These are phyloP conservation scores for Epichloe bromicola DNA, from an alignment of 2,329 filamentous ascomycete genomes.

Conservation along the genomic window DNA sequence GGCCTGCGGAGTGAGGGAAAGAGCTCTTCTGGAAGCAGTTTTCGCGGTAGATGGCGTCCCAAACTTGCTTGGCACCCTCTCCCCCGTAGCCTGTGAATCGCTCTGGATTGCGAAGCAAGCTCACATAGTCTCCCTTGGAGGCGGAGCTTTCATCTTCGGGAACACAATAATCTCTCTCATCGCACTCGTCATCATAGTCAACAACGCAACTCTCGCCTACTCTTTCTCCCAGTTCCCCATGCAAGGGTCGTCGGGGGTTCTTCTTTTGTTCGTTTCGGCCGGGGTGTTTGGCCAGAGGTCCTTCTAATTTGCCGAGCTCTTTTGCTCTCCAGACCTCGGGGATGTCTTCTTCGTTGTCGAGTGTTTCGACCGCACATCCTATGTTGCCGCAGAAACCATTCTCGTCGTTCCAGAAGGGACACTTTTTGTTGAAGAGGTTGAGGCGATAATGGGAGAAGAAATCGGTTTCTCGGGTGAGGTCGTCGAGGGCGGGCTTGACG, in stretches of 20 bases:
- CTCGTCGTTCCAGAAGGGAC: constrained; percentile 91
- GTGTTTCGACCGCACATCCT: constrained; percentile 85
- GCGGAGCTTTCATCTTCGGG: constrained; percentile 82
- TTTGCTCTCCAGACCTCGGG: constrained; percentile 83
- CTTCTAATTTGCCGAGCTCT: constrained; percentile 83
- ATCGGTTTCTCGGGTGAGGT: constrained; percentile 77
- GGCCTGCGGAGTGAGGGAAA: constrained; percentile 44
- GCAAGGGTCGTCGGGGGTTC: constrained; percentile 58
- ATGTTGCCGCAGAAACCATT: constrained; percentile 94
- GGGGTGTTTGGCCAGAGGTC: constrained; percentile 82
- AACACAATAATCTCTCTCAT: constrained; percentile 92
- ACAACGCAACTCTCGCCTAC: constrained; percentile 95
- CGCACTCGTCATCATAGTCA: constrained; percentile 94
- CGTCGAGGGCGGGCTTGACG: constrained; percentile 63
- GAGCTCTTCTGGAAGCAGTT: constrained; percentile 78
- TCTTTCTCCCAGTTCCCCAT: constrained; percentile 69
- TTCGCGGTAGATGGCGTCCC: constrained; percentile 93
- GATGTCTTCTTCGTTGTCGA: constrained; percentile 91
- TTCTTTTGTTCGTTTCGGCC: constrained; percentile 60
- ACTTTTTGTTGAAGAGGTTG: constrained; percentile 87
- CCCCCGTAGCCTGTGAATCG: constrained; percentile 92
- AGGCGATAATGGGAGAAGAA: constrained; percentile 97
- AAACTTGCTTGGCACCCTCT: constrained; percentile 74
- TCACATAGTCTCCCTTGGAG: constrained; percentile 92
- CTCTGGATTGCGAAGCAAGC: constrained; percentile 83